Base-by-base conservation (phyloP, 1,139 yeast species). In the Suhomyces chickasaworum region DNA sequence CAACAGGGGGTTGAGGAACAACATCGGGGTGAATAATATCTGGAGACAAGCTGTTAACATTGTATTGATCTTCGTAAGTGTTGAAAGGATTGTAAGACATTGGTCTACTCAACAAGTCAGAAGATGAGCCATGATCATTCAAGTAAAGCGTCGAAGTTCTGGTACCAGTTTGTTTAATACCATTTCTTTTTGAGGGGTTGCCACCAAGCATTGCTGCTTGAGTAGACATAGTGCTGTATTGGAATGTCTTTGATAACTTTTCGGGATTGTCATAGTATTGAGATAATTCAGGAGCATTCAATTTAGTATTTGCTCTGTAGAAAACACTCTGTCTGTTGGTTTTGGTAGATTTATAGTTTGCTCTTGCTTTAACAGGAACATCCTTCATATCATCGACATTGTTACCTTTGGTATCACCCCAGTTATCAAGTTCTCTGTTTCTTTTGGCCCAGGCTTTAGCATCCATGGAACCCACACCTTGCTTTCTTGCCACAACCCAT, bases 1-100 rank as follows among this genome's bases (percentile, higher is more conserved):
- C 89, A 16, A 84, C 80, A 1, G 96, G 96, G 3, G 98, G 98
- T 65, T 91, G 98, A 2, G 95, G 82, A 17, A 85, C 81, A 45
- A 77, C 84, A 58, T 83, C 84, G 1, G 86, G 82, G 55, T 81
- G 95, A 45, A 91, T 85, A 21, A 87, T 70, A 52, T 84, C 86
- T 8, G 89, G 81, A 29, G 86, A 82, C 53, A 87, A 71, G n/a
- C 83, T 77, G 41, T 69, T 71, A 18, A 78, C 66, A 3, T 53
- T 49, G 18, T 44, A 52, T 30, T 67, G 59, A 27, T 75, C 80
- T 25, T 71, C 75, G 35, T 60, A 54, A 2, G 69, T 64, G 30
- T 74, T 82, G 54, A 73, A 75, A 30, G 73, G 79, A 56, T 72
- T 72, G 41, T 64, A 58, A 1, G 77, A 68, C 2, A 53, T 47